A percentile compares a stretch with the other conserved stretches of the same genome.
Evolutionary conservation across 176 grass and related monocot species (phyloP).

Genomic region (Calamus simplicifolius): DNA sequence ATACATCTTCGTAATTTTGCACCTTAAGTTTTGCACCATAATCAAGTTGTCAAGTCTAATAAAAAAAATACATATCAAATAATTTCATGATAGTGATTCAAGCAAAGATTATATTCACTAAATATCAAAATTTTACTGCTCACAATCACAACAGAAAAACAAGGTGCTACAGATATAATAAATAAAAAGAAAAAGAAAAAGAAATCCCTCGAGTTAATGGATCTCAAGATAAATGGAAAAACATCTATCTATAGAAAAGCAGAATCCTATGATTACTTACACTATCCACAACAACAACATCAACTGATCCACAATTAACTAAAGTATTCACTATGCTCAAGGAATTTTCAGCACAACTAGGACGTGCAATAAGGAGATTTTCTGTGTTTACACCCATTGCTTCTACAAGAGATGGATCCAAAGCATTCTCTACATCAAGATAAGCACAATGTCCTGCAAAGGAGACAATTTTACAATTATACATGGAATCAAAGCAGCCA

Average conservation of each 20-base stretch:
- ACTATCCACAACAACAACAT: conserved; percentile 86
- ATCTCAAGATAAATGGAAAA: not conserved
- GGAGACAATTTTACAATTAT: conserved; percentile 11
- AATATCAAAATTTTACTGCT: no score
- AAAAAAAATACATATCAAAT: no score
- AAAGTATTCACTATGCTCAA: conserved; percentile 94
- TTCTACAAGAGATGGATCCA: conserved; percentile 67
- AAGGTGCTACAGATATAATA: not conserved
- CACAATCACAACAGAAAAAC: not conserved
- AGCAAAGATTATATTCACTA: no score
- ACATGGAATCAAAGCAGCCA: conserved; percentile 12
- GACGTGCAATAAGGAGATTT: conserved; percentile 71
- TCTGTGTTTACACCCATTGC: conserved; percentile 67
- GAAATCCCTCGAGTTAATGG: not conserved
- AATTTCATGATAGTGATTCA: no score
- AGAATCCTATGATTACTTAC: conserved; percentile 34
- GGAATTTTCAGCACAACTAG: conserved; percentile 80
- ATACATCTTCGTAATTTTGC: no score
- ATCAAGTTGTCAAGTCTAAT: no score
- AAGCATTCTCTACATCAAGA: conserved; percentile 87
- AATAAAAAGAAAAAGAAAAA: conserved; percentile 5
- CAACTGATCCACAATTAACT: conserved; percentile 70
- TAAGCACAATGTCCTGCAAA: conserved; percentile 86
- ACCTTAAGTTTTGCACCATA: no score
- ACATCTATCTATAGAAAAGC: not conserved